phyloP scores from a whole-genome alignment of 1,284 basidiomycete genomes.

The Austroboletus novae-zelandiae region DNA sequence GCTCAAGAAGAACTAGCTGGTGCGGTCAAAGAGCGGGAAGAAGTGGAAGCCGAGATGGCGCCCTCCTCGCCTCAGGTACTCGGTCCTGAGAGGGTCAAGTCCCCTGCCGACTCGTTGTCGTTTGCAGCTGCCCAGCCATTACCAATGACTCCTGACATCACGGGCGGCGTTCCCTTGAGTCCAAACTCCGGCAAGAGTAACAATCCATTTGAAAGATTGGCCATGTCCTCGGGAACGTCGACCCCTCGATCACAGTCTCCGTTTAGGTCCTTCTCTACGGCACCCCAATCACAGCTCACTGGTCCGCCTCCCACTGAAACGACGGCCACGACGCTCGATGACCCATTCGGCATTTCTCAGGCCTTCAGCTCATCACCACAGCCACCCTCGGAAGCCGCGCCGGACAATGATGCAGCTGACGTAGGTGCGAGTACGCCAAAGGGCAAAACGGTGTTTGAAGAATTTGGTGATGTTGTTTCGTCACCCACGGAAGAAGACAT shows the following conservation, averaged over 20 bases:
- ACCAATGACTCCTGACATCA: slow-evolving; percentile 62
- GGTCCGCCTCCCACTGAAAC: slow-evolving; percentile 17
- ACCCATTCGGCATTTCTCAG: slow-evolving; percentile 62
- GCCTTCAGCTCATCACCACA: slow-evolving; percentile 33
- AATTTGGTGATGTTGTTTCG: slow-evolving; percentile 22
- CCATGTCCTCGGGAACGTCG: slow-evolving; percentile 43
- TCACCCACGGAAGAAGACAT: slow-evolving; percentile 48
- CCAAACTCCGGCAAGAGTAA: slow-evolving; percentile 65
- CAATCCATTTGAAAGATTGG: slow-evolving; percentile 90
- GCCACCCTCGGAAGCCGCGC: slow-evolving; percentile 19
- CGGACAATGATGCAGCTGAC: slow-evolving; percentile 25
- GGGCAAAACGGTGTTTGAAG: slow-evolving; percentile 8
- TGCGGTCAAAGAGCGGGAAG: slow-evolving; percentile 56
- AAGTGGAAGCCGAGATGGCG: slow-evolving; percentile 47
- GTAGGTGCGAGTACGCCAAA: slow-evolving; percentile 23
- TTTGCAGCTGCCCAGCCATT: slow-evolving; percentile 68
- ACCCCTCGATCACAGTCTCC: slow-evolving; percentile 55
- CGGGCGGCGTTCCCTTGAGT: slow-evolving; percentile 34
- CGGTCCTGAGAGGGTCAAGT: slow-evolving; percentile 20
- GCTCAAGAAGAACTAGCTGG: slow-evolving; percentile 53
- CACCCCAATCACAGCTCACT: slow-evolving; percentile 34
- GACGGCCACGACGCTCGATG: slow-evolving; percentile 30
- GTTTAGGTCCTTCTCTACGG: slow-evolving; percentile 50
- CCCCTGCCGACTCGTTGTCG: slow-evolving; percentile 46
- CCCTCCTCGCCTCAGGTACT: slow-evolving; percentile 2